Conservation (phyloP, 129 eudicot species). For the Glebionis coronaria region DNA sequence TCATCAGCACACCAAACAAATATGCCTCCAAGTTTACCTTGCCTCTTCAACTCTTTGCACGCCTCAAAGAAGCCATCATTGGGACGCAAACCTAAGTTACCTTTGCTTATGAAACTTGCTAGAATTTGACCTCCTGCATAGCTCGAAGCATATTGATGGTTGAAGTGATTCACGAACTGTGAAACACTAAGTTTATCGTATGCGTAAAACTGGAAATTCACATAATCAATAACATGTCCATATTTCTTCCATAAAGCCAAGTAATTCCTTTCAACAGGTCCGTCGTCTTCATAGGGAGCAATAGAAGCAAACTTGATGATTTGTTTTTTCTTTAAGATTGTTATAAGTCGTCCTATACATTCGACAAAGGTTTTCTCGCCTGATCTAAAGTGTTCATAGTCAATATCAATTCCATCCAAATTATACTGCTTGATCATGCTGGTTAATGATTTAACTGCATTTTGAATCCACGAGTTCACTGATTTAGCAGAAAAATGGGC, state of each 20-base stretch:
- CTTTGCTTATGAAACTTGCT: too few relatives aligned
- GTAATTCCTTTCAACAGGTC: too few relatives aligned
- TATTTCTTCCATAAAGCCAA: constrained; percentile 52
- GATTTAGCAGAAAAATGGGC: constrained; percentile 39
- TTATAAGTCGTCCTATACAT: constrained; percentile 50
- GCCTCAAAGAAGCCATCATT: constrained; percentile 39
- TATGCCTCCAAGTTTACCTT: constrained; percentile 38
- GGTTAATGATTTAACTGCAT: constrained; percentile 49
- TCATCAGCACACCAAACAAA: constrained; percentile 50
- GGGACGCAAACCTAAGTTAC: constrained; percentile 30
- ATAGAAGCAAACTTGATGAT: constrained; percentile 51
- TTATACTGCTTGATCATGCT: constrained; percentile 23
- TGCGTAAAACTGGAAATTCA: constrained; percentile 54
- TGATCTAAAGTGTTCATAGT: constrained; percentile 43
- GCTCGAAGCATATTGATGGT: constrained; percentile 21
- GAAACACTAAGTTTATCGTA: constrained; percentile 40
- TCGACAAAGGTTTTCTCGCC: constrained; percentile 39
- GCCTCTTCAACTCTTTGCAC: constrained; percentile 29
- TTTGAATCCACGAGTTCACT: constrained; percentile 50
- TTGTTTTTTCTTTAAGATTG: constrained; percentile 29
- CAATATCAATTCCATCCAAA: too few relatives aligned
- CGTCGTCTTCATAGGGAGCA: too few relatives aligned
- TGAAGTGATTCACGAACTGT: constrained; percentile 24
- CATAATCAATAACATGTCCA: constrained; percentile 51
- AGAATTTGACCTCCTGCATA: too few relatives aligned